These are phyloP conservation scores for Blastobotrys capitulatus DNA, from an alignment of 1,139 yeast species.

Conservation along the genomic window DNA sequence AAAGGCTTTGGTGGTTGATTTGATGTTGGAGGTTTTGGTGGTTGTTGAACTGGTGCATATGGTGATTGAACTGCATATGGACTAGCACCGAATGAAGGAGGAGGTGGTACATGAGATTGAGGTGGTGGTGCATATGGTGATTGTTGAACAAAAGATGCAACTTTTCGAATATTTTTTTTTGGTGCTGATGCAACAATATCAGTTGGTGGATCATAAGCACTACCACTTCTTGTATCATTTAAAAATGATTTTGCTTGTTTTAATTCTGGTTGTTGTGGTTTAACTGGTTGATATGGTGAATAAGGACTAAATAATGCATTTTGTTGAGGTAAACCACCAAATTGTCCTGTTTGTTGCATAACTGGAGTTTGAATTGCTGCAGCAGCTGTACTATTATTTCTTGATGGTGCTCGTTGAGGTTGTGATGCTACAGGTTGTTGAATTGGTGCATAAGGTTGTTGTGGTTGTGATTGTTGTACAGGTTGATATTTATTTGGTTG, in stretches of 20 bases:
- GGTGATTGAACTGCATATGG: slow-evolving; percentile 8
- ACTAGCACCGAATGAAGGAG: neutral
- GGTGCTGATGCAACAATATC: slow-evolving; percentile 48
- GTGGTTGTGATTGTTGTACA: neutral
- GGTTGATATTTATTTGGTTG: neutral
- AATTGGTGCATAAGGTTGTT: neutral
- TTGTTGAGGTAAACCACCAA: neutral
- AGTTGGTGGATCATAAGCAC: slow-evolving; percentile 65
- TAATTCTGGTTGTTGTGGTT: slow-evolving; percentile 10
- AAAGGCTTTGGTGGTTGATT: slow-evolving; percentile 37
- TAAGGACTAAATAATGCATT: slow-evolving; percentile 1
- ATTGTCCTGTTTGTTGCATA: slow-evolving; percentile 3
- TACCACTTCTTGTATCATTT: slow-evolving; percentile 16
- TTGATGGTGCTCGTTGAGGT: slow-evolving; percentile 1
- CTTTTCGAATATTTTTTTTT: slow-evolving; percentile 18
- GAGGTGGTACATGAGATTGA: too few species aligned
- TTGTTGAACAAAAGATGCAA: slow-evolving; percentile 13
- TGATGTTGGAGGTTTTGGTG: slow-evolving; percentile 4
- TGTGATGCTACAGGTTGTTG: neutral
- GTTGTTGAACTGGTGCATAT: slow-evolving; percentile 11
- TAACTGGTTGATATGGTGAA: slow-evolving; percentile 25
- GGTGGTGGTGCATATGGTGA: slow-evolving; percentile 15
- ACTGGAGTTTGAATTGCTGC: slow-evolving; percentile 5
- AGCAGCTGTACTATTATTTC: neutral
- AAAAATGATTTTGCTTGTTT: slow-evolving; percentile 15